Evolutionary conservation across 768 basidiomycete genomes (phyloP).

Genomic region (Lyophyllum shimeji): DNA sequence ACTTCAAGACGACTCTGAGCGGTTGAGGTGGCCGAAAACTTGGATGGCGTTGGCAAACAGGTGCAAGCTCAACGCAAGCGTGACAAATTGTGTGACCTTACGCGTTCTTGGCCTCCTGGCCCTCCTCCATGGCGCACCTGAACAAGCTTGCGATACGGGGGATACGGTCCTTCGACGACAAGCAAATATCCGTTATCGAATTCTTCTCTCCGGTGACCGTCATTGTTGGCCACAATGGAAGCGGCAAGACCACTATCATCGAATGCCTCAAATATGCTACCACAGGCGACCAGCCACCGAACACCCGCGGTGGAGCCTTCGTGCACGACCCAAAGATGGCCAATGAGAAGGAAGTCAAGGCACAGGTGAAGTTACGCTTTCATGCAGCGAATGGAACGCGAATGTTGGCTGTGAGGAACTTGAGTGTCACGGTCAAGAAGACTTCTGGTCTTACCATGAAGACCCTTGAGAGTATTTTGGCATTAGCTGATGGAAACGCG

Average conservation of each 20-base stretch:
- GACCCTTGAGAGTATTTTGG: conserved; percentile 90
- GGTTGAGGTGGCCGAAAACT: background rate
- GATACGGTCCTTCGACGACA: conserved; percentile 96
- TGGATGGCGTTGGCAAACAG: conserved; percentile 4
- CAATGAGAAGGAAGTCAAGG: conserved; percentile 98
- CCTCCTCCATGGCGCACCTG: conserved; percentile 64
- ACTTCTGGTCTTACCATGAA: conserved; percentile 90
- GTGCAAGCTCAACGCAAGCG: conserved; percentile 1
- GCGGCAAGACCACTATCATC: conserved; percentile 98
- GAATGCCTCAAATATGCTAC: conserved; percentile 99
- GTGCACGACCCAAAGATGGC: conserved; percentile 99
- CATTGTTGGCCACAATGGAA: conserved; percentile 98
- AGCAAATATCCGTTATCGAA: conserved; percentile 88
- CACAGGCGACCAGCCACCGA: conserved; percentile 96
- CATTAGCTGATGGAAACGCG: conserved; percentile 61
- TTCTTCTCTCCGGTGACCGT: conserved; percentile 98
- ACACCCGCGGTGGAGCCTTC: conserved; percentile 98
- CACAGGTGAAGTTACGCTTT: conserved; percentile 95
- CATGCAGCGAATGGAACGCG: conserved; percentile 83
- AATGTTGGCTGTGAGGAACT: conserved; percentile 88
- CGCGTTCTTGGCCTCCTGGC: conserved; percentile 2
- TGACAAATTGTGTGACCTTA: conserved; percentile 16
- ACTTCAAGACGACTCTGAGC: too few species aligned
- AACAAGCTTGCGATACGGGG: conserved; percentile 94
- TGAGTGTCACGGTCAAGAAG: conserved; percentile 94